Evolutionary conservation across 176 grass and related monocot genomes (phyloP).

Genomic region (Rhynchospora tenuis): DNA sequence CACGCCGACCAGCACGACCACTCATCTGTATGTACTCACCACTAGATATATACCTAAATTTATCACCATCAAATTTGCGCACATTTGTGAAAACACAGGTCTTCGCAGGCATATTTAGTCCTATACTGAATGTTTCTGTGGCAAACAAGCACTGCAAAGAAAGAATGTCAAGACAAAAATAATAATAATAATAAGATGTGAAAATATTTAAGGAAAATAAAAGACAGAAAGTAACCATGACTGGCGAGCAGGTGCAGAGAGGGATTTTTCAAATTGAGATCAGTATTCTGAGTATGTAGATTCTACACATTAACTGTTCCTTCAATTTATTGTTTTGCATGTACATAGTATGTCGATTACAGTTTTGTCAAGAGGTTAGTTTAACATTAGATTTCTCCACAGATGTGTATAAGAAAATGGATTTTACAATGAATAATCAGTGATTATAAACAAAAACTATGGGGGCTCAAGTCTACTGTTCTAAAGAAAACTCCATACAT

Average conservation of each 20-base stretch:
- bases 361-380: not conserved
- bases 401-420: not conserved
- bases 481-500: not conserved
- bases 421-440: not conserved
- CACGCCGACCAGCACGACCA: conserved; percentile 84
- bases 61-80: conserved; percentile 89
- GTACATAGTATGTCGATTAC: not conserved
- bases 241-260: not conserved
- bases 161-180: conserved; percentile 7
- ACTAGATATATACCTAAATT: conserved; percentile 90
- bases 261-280: not conserved
- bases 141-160: conserved; percentile 85
- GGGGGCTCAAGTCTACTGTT: not conserved
- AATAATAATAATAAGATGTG: not conserved
- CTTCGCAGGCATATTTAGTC: conserved; percentile 99
- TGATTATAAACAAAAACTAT: not conserved
- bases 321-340: not conserved
- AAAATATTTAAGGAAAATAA: not conserved
- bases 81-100: conserved; percentile 97
- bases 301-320: not conserved
- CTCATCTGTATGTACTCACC: conserved; percentile 99
- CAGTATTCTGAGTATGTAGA: not conserved
- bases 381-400: not conserved
- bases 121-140: conserved; percentile 99
- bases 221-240: not conserved